A percentile compares a stretch with the other conserved stretches of the same genome.
Evolutionary conservation across 805 yeast genomes (phyloP).

Genomic region (Hanseniaspora lachancei): DNA sequence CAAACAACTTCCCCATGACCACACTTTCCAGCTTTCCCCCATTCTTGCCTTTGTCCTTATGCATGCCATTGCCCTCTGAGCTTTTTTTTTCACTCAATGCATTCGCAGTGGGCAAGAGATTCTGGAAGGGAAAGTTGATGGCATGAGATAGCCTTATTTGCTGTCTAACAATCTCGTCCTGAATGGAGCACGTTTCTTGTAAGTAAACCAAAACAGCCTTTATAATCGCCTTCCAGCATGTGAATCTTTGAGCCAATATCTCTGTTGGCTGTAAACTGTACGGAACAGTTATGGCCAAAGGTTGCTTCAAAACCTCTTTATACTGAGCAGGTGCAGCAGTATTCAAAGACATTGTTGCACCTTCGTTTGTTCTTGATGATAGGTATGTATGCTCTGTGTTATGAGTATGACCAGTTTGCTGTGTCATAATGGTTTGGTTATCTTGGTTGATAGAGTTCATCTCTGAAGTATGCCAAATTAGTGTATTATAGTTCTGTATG

Average conservation of each 20-base stretch:
- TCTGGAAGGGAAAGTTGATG: conserved; percentile 34
- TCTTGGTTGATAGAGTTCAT: conserved; percentile 7
- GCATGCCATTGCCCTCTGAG: conserved; percentile 33
- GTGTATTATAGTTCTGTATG: not conserved
- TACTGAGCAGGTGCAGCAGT: conserved; percentile 14
- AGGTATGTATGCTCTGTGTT: conserved; percentile 13
- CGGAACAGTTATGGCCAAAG: conserved; percentile 40
- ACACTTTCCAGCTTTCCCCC: conserved; percentile 18
- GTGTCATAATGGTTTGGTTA: conserved; percentile 13
- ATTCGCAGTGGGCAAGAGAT: conserved; percentile 6
- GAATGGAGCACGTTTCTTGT: conserved; percentile 67
- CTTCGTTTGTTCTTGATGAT: conserved; percentile 2
- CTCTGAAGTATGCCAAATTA: not conserved
- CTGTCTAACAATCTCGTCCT: conserved; percentile 78
- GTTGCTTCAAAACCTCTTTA: conserved; percentile 34
- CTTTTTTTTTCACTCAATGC: conserved; percentile 5
- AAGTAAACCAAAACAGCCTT: conserved; percentile 63
- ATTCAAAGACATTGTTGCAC: not conserved
- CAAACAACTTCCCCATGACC: conserved; percentile 36
- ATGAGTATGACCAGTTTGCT: conserved; percentile 14
- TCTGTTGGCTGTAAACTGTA: conserved; percentile 70
- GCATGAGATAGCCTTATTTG: conserved; percentile 72
- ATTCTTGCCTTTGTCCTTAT: conserved; percentile 23
- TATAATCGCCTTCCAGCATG: conserved; percentile 74
- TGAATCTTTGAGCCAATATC: conserved; percentile 65